phyloP scores from a whole-genome alignment of 2,329 filamentous ascomycete species.

The Albophoma yamanashiensis region DNA sequence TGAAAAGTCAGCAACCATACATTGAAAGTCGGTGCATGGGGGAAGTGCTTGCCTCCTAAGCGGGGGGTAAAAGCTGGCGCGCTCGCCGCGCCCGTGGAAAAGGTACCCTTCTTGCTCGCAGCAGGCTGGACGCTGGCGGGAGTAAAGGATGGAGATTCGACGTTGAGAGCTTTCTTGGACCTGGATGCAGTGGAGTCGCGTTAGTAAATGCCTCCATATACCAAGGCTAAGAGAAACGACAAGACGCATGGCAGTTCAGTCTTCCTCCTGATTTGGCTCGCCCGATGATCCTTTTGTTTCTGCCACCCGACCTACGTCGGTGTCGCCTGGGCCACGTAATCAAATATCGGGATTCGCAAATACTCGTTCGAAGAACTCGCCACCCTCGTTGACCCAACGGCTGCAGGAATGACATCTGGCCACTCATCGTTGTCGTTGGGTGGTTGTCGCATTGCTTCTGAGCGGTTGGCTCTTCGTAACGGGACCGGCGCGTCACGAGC shows the following conservation, averaged over 20 bases:
- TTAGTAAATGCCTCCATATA: background rate
- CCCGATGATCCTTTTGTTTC: background rate
- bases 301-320: background rate
- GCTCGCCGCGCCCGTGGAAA: slow-evolving; percentile 83
- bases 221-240: background rate
- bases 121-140: slow-evolving; percentile 42
- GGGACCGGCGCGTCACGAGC: background rate
- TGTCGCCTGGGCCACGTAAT: background rate
- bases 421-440: background rate
- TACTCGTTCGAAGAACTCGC: background rate
- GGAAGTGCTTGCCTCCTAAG: slow-evolving; percentile 24
- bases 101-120: slow-evolving; percentile 57
- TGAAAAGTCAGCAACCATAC: background rate
- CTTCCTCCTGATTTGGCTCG: background rate
- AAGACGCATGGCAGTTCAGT: background rate
- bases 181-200: slow-evolving; percentile 14
- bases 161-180: slow-evolving; percentile 73
- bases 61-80: slow-evolving; percentile 79
- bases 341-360: background rate
- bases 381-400: background rate
- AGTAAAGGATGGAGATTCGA: slow-evolving; percentile 93
- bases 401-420: background rate
- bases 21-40: background rate
- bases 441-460: background rate
- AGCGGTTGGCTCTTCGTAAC: background rate